Base-by-base conservation (phyloP, 1,284 basidiomycete genomes). In the Anthracocystis panici-leucophaei region DNA sequence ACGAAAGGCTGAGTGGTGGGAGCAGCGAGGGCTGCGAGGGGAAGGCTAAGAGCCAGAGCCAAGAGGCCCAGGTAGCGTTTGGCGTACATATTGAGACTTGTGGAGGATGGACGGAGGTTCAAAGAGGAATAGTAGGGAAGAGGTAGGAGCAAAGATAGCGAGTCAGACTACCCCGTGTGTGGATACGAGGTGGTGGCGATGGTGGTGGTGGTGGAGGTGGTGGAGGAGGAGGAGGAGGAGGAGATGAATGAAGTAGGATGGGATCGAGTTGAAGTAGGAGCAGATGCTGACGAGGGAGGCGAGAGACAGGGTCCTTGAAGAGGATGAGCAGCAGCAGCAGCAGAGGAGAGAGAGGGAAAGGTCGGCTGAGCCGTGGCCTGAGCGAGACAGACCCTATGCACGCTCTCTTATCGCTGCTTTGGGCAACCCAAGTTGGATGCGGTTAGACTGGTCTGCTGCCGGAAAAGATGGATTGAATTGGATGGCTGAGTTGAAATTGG, bases 1-100 rank as follows among this genome's bases (percentile, higher is more conserved):
- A 77, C 70, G 41, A 77, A 77, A 12, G 75, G 75, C 70, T 77
- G 75, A 44, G 63, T 70, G 54, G 71, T 59, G 29, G 75, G 75
- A 44, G 75, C 75, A 33, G 75, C 75, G 11, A 77, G 62, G 14
- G 70, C 70, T 12, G 66, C 70, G 18, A 77, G 58, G 16, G 75
- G 75, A 40, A 77, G 65, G 56, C 59, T 60, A 50, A 77, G 66
- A 53, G 70, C 75, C 56, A 77, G 57, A 45, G 75, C 75, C 65
- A 77, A 55, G 18, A 77, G 66, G 70, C 75, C 50, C 44, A 77
- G 45, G 70, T 73, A 77, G 42, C 70, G 58, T 60, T 77, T 73
- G 25, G 75, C 38, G 64, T 77, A 73, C 75, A 77, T 77, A 27
- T 54, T 71, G 63, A 35, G 7, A 16, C 14, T n/a, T 38, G 42